Base-by-base conservation (phyloP, 345 rosid species). In the Barbarea vulgaris region DNA sequence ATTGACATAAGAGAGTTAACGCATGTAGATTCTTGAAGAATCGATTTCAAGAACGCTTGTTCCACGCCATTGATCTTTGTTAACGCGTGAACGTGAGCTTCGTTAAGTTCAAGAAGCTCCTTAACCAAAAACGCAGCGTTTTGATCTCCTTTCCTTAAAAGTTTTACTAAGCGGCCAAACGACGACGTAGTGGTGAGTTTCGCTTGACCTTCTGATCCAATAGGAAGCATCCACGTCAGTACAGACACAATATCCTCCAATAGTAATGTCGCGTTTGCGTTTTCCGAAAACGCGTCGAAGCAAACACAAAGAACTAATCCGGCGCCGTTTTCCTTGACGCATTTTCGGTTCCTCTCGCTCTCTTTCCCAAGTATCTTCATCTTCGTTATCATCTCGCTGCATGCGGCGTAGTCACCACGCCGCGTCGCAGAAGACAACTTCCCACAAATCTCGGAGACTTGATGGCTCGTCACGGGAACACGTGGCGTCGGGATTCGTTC, bases 401-500 rank as follows among this genome's bases (percentile, higher is more conserved):
- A 77, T 1, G 5, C 67, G 5, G 7, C 28, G 8, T 27, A 18
- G 15, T 79, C 76, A 5, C 59, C 51, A 56, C 76, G 79, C 62
- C 62, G 67, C 60, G 72, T 64, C 14, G 55, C 76, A 9, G 55
- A 50, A 24, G 19, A 24, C 8, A 79, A 33, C 61, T 63, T 74
- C 70, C n/a, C 71, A 1, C 79, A 56, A 30, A 69, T 70, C 79
- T 75, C 76, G 1, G 53, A 21, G 5, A 36, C 83, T 19, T 80
- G 78, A 27, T 64, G 75, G 3, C 68, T 50, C 4, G 75, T 85
- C 0, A 87, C 78, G 0, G 98, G 98, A 48, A 89, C 86, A 47
- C 93, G 83, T 1, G 98, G 97, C 13, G 96, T 93, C 1, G 98
- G 96, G 63, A 91, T 89, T 18, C 98, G 79, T 50, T 93, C 51